Conservation (phyloP, 768 basidiomycete genomes). For the Amanita pseudoporphyria region DNA sequence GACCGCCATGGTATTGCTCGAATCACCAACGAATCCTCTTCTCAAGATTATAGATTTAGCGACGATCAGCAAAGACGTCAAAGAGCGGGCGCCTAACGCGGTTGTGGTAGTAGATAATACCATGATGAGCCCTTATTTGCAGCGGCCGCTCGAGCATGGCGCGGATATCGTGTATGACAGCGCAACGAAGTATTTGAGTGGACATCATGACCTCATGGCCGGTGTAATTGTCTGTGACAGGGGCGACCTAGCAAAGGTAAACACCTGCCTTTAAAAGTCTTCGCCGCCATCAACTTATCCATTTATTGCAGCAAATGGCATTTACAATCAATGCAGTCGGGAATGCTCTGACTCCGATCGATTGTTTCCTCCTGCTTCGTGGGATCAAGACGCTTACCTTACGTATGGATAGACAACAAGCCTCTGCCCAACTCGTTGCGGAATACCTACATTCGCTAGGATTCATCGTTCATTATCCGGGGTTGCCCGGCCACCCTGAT, state of each 20-base stretch:
- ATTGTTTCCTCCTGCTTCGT: constrained; percentile 91
- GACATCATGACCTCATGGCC: constrained; percentile 99
- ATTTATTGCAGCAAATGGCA: constrained; percentile 57
- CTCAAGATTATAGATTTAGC: constrained; percentile 92
- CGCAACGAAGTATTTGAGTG: constrained; percentile 94
- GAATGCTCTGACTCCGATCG: constrained; percentile 91
- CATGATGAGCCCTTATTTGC: constrained; percentile 99
- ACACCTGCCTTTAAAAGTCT: constrained; percentile 10
- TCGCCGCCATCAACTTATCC: constrained; percentile 6
- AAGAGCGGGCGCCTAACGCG: constrained; percentile 72
- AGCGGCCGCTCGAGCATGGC: constrained; percentile 90
- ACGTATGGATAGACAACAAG: constrained; percentile 91
- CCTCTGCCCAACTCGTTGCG: constrained; percentile 75
- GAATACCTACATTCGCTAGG: constrained; percentile 77
- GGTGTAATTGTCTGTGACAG: constrained; percentile 89
- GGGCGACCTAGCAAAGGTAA: constrained; percentile 81
- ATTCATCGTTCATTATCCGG: constrained; percentile 90
- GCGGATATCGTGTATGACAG: constrained; percentile 98
- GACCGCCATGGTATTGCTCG: constrained; percentile 91
- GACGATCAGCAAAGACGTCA: constrained; percentile 73
- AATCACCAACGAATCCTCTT: constrained; percentile 95
- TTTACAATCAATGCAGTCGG: constrained; percentile 92
- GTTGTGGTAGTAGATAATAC: constrained; percentile 93
- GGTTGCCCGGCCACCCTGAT: constrained; percentile 72
- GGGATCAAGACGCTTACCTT: constrained; percentile 95